Evolutionary conservation across 2,329 filamentous ascomycete genomes (phyloP).

Genomic region (Colletotrichum sp.): DNA sequence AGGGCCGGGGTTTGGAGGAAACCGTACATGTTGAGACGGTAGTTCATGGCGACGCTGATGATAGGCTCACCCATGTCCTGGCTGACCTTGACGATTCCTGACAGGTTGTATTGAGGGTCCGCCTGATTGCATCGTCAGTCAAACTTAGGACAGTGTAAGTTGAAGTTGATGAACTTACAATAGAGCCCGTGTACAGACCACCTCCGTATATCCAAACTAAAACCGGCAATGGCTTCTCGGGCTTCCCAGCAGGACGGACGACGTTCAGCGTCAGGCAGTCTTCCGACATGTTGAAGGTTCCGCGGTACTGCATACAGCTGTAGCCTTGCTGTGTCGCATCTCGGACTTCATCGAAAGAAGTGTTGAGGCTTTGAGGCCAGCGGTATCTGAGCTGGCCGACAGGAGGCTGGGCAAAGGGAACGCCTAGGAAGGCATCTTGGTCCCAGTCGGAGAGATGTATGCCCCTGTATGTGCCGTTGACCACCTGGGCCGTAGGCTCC

Average conservation of each 20-base stretch:
- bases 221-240: slow-evolving; percentile 41
- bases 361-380: slow-evolving; percentile 40
- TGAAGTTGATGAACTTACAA: slow-evolving; percentile 18
- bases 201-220: slow-evolving; percentile 65
- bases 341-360: slow-evolving; percentile 41
- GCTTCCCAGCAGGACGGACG: slow-evolving; percentile 41
- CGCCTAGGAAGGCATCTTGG: slow-evolving; percentile 46
- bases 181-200: slow-evolving; percentile 55
- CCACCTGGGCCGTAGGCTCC: slow-evolving; percentile 24
- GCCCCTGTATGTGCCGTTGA: slow-evolving; percentile 39
- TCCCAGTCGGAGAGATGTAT: slow-evolving; percentile 35
- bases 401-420: slow-evolving; percentile 39
- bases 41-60: slow-evolving; percentile 60
- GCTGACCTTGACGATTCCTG: slow-evolving; percentile 62
- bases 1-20: slow-evolving; percentile 55
- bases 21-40: slow-evolving; percentile 57
- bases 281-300: slow-evolving; percentile 48
- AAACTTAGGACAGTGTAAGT: background rate
- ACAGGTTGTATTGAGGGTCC: slow-evolving; percentile 68
- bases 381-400: slow-evolving; percentile 39
- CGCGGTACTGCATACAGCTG: slow-evolving; percentile 52
- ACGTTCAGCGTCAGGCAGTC: slow-evolving; percentile 52
- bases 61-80: slow-evolving; percentile 57
- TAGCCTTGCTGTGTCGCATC: slow-evolving; percentile 46
- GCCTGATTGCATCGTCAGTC: slow-evolving; percentile 20